phyloP scores from a whole-genome alignment of 164 flowering plant species.

The Magnolia kwangsiensis region DNA sequence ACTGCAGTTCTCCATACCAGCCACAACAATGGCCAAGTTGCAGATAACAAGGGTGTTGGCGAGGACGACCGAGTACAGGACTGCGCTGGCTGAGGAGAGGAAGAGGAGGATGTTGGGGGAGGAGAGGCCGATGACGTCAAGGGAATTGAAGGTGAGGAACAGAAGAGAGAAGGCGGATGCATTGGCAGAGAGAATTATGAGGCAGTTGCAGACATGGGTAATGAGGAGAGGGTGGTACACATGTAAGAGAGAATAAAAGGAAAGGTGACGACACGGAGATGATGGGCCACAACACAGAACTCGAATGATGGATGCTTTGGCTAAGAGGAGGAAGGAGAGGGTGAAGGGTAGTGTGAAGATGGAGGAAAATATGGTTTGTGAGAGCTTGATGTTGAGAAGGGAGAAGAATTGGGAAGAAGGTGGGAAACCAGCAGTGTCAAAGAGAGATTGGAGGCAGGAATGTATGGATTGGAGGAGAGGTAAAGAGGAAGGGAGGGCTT shows the following conservation, averaged over 20 bases:
- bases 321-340: constrained; percentile 59
- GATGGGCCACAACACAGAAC: constrained; percentile 14
- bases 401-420: constrained; percentile 45
- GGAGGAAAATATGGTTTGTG: constrained; percentile 59
- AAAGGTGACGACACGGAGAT: constrained; percentile 6
- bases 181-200: constrained; percentile 27
- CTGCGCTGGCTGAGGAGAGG: constrained; percentile 14
- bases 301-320: constrained; percentile 55
- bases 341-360: constrained; percentile 61
- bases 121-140: constrained; percentile 15
- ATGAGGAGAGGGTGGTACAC: constrained; percentile 28
- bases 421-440: constrained; percentile 71
- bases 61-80: constrained; percentile 28
- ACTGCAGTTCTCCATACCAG: constrained; percentile 34
- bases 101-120: constrained; percentile 8
- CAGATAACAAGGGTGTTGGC: constrained; percentile 24
- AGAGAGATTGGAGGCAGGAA: constrained; percentile 43
- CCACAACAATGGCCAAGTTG: constrained; percentile 39
- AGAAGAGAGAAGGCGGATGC: constrained; percentile 26
- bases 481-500: constrained; percentile 32
- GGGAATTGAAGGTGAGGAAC: constrained; percentile 21
- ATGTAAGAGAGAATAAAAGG: constrained; percentile 14
- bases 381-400: constrained; percentile 53
- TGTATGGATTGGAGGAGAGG: constrained; percentile 28
- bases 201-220: constrained; percentile 33